Percentiles rank a stretch among this genome's conserved stretches.
Conservation (phyloP, 2,329 filamentous ascomycete species). For the Sclerotinia spermophila region DNA sequence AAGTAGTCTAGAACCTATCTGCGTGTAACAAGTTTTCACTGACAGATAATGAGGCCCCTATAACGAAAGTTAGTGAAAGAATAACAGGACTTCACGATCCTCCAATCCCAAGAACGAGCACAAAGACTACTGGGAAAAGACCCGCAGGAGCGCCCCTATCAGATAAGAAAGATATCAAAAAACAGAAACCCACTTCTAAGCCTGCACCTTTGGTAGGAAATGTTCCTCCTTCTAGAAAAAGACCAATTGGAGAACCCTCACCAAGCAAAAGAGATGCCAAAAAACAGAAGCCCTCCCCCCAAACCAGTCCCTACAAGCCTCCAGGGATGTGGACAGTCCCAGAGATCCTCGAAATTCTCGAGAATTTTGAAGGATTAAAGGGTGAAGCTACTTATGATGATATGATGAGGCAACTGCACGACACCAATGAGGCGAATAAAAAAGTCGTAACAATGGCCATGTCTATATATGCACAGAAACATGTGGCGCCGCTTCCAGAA, state of each 20-base stretch:
- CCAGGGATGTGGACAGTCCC: neutral
- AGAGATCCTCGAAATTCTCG: neutral
- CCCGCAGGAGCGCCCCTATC: neutral
- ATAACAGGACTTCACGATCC: too few species aligned
- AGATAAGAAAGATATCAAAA: neutral
- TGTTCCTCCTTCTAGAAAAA: neutral
- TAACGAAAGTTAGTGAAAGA: neutral
- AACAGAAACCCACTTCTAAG: neutral
- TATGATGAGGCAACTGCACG: neutral
- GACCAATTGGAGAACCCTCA: neutral
- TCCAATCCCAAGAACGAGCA: neutral
- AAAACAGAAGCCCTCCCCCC: neutral
- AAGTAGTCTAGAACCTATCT: neutral
- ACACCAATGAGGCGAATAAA: neutral
- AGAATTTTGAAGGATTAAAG: neutral
- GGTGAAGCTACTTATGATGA: neutral
- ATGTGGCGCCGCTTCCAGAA: neutral
- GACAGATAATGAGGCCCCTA: neutral
- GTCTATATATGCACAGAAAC: neutral
- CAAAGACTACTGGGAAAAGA: neutral
- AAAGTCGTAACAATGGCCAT: neutral
- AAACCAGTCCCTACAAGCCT: neutral
- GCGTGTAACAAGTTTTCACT: neutral
- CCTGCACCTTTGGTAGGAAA: neutral
- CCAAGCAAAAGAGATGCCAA: neutral